Evolutionary conservation across 345 rosid genomes (phyloP), one percentile per base, ranked within the genome.

Genomic region (Theobroma cacao): DNA sequence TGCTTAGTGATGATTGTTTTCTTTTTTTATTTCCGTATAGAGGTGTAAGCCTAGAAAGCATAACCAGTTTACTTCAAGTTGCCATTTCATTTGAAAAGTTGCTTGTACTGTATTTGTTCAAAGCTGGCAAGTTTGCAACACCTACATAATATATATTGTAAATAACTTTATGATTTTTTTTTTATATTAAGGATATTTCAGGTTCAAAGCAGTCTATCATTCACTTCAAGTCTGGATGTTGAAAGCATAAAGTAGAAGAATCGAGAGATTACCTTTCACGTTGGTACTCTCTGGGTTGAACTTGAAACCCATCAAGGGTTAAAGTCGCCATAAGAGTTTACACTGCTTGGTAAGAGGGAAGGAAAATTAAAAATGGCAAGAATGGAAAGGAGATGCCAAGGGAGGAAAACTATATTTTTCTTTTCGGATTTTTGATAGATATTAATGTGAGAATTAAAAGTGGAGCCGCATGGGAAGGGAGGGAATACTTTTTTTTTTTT

Each of bases 101-200:
- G 31, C 33, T 77, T 64, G 77, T 74, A 50, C 41, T 17, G 52
- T 13, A 45, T 31, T 31, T 17, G 75, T 7, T 34, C 20, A n/a
- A 76, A 78, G 81, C 71, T 80, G 82, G 72, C 62, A 69, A 77
- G 77, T 1, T 26, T 24, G 28, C n/a, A n/a, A n/a, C n/a, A n/a
- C n/a, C n/a, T n/a, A n/a, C n/a, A n/a, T n/a, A n/a, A n/a, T n/a
- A n/a, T n/a, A n/a, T n/a, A n/a, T n/a, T n/a, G n/a, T n/a, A n/a
- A n/a, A n/a, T n/a, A n/a, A n/a, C n/a, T n/a, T n/a, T n/a, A n/a
- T n/a, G n/a, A n/a, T n/a, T n/a, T n/a, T n/a, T n/a, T n/a, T n/a
- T n/a, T n/a, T n/a, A n/a, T n/a, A n/a, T n/a, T n/a, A n/a, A n/a
- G n/a, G n/a, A n/a, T n/a, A n/a, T n/a, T n/a, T n/a, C n/a, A n/a